Conservation (phyloP, 306 rosid species). For the Vachellia collinsii region DNA sequence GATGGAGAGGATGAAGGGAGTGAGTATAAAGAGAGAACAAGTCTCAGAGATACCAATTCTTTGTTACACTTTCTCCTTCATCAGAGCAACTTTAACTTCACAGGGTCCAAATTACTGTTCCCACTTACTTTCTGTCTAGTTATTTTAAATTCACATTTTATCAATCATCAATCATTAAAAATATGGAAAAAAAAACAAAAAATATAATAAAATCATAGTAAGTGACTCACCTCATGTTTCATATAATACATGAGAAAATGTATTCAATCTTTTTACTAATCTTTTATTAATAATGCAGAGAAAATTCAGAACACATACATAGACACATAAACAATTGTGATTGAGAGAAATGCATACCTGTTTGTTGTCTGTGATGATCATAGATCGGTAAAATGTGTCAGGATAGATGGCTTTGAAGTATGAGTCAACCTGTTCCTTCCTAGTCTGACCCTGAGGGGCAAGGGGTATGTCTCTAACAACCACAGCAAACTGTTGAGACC, state of each 20-base stretch:
- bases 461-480: conserved; percentile 89
- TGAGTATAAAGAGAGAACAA: not conserved
- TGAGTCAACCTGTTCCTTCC: conserved; percentile 81
- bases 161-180: not conserved
- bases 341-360: conserved; percentile 43
- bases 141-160: not conserved
- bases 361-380: conserved; percentile 78
- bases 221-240: not conserved
- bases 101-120: not conserved
- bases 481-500: conserved; percentile 74
- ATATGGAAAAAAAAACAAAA: too few species aligned
- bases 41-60: not conserved
- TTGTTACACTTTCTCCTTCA: not conserved
- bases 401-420: conserved; percentile 67
- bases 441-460: conserved; percentile 55
- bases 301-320: not conserved
- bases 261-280: not conserved
- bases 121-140: not conserved
- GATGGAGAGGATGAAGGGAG: not conserved
- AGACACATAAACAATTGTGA: not conserved
- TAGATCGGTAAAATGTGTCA: conserved; percentile 80
- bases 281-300: not conserved
- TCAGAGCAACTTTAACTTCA: not conserved
- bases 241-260: not conserved
- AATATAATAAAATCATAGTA: not conserved